These are phyloP conservation scores for Rhodotorula diobovata DNA, from an alignment of 768 basidiomycete genomes.

Conservation along the genomic window DNA sequence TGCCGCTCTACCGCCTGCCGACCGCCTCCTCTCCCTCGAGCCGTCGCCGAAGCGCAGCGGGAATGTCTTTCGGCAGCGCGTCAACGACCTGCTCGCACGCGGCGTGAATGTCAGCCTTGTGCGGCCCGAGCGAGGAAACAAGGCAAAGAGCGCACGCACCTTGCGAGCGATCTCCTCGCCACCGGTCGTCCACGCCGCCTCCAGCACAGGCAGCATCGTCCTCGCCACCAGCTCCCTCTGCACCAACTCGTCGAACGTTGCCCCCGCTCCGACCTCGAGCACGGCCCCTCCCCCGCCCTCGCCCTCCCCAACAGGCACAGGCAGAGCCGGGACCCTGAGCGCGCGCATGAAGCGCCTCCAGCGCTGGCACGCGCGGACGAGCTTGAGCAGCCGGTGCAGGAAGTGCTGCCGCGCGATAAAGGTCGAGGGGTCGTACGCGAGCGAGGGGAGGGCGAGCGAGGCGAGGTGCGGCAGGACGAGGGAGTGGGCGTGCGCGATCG, in stretches of 20 bases:
- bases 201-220: slow-evolving; percentile 46
- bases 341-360: slow-evolving; percentile 45
- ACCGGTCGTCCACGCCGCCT: slow-evolving; percentile 49
- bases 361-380: slow-evolving; percentile 46
- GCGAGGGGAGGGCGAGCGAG: slow-evolving; percentile 41
- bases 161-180: slow-evolving; percentile 46
- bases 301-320: not conserved
- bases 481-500: slow-evolving; percentile 9
- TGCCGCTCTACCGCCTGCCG: not conserved
- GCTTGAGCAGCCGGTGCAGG: slow-evolving; percentile 45
- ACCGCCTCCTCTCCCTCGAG: slow-evolving; percentile 18
- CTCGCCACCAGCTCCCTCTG: slow-evolving; percentile 46
- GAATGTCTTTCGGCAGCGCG: slow-evolving; percentile 26
- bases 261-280: slow-evolving; percentile 36
- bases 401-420: slow-evolving; percentile 47
- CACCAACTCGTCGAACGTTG: slow-evolving; percentile 40
- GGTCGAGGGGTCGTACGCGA: slow-evolving; percentile 48
- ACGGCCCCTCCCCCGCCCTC: slow-evolving; percentile 8
- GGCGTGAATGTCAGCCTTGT: not conserved
- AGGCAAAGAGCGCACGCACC: slow-evolving; percentile 39
- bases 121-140: not conserved
- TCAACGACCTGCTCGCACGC: slow-evolving; percentile 15
- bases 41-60: slow-evolving; percentile 21
- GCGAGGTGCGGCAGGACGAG: slow-evolving; percentile 35
- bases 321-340: slow-evolving; percentile 19